Base-by-base conservation (phyloP, 805 yeast genomes). In the Teunomyces gatunensis region DNA sequence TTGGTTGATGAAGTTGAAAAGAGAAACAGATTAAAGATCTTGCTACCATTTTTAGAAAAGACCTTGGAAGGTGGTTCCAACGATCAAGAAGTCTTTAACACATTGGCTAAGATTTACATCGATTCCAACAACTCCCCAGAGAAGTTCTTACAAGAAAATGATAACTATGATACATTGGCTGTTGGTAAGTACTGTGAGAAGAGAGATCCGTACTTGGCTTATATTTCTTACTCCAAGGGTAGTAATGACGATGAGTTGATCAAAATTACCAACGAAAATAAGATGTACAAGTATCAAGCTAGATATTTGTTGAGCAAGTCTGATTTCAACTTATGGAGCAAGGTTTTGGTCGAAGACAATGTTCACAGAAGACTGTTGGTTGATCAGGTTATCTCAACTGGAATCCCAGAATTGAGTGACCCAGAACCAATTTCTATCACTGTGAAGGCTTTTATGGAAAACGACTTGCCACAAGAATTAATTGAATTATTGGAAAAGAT, bases 281-380 rank as follows among this genome's bases (percentile, higher is more conserved):
- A 94, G 58, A 94, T 94, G 99, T 94, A 87, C 80, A 94, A 94
- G 69, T 92, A 94, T 71, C 99, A 94, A 77, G 98, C 98, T n/a
- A 85, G 98, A 68, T 94, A 94, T 65, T 77, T 94, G 59, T 79
- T 94, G 57, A 76, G 82, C 51, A 87, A 96, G 67, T 89, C 96
- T n/a, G 97, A 94, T 64, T 74, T 83, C 20, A 77, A 69, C 5
- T 77, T 94, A 54, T 94, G 98, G 97, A 71, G 80, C 47, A 76
- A 75, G 56, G 99, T 94, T 4, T 77, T 94, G 63, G 60, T 74
- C 50, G 79, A 78, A 39, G 94, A 86, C 41, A 90, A 88, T 67
- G 75, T 81, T 52, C 95, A 92, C 75, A 85, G 97, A 73, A 85
- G 96, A 65, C 95, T 85, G 65, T 77, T 94, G 60, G 78, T 94